Evolutionary conservation across 2,329 filamentous ascomycete species (phyloP), one percentile per base, ranked within the genome.

Genomic region (Ophiostoma angusticollis): DNA sequence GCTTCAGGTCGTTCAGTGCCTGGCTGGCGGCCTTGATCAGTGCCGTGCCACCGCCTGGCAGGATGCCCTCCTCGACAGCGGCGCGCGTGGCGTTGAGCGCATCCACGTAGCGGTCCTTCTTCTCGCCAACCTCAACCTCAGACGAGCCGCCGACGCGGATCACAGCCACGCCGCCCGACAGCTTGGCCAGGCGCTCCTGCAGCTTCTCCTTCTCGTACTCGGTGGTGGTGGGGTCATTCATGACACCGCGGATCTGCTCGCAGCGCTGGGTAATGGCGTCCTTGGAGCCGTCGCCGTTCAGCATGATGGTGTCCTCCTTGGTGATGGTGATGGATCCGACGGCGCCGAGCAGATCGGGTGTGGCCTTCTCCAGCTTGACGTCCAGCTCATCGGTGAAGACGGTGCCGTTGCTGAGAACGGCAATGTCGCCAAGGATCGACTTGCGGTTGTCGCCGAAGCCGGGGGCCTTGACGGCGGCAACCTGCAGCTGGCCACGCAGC

Each of bases 141-240:
- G 89, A 96, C 48, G 87, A 76, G 62, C 91, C 91, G 55, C 91
- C 91, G 48, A 98, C 91, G 77, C 93, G 95, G 75, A 98, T 96
- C 65, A 98, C 91, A 54, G 91, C 91, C 54, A 98, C 91, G 74
- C 91, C 91, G 49, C 91, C 91, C 51, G 91, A 96, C 51, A 98
- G 84, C 80, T 98, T 98, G 53, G 91, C 91, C 46, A 98, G 84
- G 68, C 91, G 91, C 74, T 98, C 91, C 71, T 96, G 91, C 50
- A 98, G 84, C 79, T 98, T 98, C 82, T 98, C 91, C 78, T 95
- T 96, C 78, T 98, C 91, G 68, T 98, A 98, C 58, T 98, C 91
- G 35, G 87, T 95, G 49, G 91, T 98, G 53, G 75, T 80, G 50
- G 89, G 82, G 68, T 98, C 91, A 47, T 71, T 74, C 71, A 95